Evolutionary conservation across 2,329 filamentous ascomycete species (phyloP), one percentile per base, ranked within the genome.

Genomic region (Aureobasidium sp.): DNA sequence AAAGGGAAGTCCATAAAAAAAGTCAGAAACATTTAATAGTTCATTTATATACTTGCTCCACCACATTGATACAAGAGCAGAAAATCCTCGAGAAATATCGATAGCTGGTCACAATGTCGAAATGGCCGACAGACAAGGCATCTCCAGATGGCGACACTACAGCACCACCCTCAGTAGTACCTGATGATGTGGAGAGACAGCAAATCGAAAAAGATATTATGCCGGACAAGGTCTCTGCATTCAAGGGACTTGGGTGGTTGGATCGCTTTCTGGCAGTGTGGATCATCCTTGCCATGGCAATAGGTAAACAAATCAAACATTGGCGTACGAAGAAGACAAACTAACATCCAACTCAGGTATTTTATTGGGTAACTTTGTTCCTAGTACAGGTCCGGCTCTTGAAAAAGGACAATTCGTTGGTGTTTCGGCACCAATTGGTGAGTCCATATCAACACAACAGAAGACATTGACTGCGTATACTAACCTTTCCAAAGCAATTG

Each of bases 201-300:
- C 30, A 61, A 16, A 62, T 60, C 14, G 59, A 63, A 59, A 41
- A 62, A 4, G 44, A 60, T 0, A 50, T 62, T 2, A 30, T 42
- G 13, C 63, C 57, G 13, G 57, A 60, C 34, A 61, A 61, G 36
- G 49, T 65, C 36, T 66, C 68, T 34, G 65, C 71, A 6, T 68
- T 77, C 44, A 75, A 73, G 67, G 75, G 70, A 3, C 73, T 79
- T 32, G 75, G 73, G 1, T 76, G 75, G 59, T 73, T 79, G 27
- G 77, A 79, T 66, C 71, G 75, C 1, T 76, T 78, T 57, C 73
- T 80, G 16, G 77, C 76, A 5, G 57, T 80, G 37, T 79, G 89
- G 89, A 92, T 93, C 63, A 78, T 93, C 30, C 80, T 93, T 0
- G 88, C 89, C 49, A 94, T 94, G 85, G 79, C 82, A 1, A 74